Evolutionary conservation across 1,284 basidiomycete genomes (phyloP).

Genomic region (Wallemia hederae): DNA sequence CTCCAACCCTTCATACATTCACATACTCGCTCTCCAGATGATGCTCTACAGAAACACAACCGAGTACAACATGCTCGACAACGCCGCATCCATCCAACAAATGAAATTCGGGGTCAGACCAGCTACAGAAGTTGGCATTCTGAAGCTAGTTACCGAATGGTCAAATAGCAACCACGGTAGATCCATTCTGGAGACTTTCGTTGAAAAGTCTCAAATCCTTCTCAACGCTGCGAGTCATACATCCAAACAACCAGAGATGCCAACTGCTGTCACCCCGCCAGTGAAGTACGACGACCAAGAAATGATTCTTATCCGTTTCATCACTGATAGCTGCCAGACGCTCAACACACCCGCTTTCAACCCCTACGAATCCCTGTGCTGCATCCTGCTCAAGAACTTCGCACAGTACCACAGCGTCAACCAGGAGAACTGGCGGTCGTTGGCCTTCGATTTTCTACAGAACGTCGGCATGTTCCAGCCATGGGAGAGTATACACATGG

Average conservation of each 20-base stretch:
- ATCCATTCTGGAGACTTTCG: background rate
- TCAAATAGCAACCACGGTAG: background rate
- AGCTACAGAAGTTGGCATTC: background rate
- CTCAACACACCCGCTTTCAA: background rate
- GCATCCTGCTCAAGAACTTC: background rate
- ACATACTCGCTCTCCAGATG: background rate
- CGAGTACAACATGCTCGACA: background rate
- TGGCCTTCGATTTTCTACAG: constrained; percentile 22
- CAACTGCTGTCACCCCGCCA: background rate
- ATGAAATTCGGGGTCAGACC: background rate
- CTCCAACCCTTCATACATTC: background rate
- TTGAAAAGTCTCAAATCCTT: background rate
- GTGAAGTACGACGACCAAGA: background rate
- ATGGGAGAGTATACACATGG: constrained; percentile 31
- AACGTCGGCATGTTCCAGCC: constrained; percentile 39
- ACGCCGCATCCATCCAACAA: background rate
- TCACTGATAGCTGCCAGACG: background rate
- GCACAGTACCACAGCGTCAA: background rate
- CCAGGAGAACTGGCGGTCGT: background rate
- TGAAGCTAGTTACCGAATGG: background rate
- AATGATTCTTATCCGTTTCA: background rate
- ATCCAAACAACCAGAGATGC: background rate
- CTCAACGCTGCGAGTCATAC: background rate
- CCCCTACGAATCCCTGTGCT: background rate
- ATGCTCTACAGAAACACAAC: background rate